Evolutionary conservation across 2,329 filamentous ascomycete genomes (phyloP), one percentile per base, ranked within the genome.

Genomic region (Colletotrichum orbiculare): DNA sequence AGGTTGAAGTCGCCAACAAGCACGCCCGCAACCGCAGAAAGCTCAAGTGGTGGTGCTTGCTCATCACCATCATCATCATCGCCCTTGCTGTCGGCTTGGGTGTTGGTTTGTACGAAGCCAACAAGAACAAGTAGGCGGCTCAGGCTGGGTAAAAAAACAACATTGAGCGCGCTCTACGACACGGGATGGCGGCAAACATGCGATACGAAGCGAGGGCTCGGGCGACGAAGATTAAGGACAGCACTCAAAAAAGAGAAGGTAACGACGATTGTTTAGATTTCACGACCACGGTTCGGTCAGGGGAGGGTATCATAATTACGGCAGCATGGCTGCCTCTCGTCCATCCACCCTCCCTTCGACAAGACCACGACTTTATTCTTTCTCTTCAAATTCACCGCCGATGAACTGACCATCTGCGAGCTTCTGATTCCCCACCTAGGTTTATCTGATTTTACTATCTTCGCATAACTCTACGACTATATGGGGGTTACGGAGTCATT

Each of bases 31-130:
- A 87, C 71, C 85, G 87, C 71, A 86, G 91, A 72, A 91, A 89
- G 82, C 86, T 93, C 79, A 95, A 95, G 83, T 94, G 92, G 92
- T 93, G 87, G 85, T 92, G 90, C 74, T 80, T 92, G 67, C 78
- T 88, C 67, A 81, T 94, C 74, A 87, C 89, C 74, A 76, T 87
- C 71, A 74, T 89, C 55, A 82, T 81, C 68, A 78, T 88, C 62
- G 82, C 79, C 8, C 74, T 87, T 39, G 85, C 82, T 59, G 82
- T 89, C 67, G 85, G 82, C 61, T 74, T 89, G 12, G 85, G 83
- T 53, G 73, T 88, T 39, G 41, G 49, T 42, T 60, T 67, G 34
- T 65, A 67, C 35, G 34, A 41, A 15, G 49, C 49, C 25, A 64
- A 57, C 34, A 49, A 56, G 8, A 56, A 56, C 11, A 35, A 57